phyloP scores from a whole-genome alignment of 345 rosid genomes.

The Anacardium occidentale region DNA sequence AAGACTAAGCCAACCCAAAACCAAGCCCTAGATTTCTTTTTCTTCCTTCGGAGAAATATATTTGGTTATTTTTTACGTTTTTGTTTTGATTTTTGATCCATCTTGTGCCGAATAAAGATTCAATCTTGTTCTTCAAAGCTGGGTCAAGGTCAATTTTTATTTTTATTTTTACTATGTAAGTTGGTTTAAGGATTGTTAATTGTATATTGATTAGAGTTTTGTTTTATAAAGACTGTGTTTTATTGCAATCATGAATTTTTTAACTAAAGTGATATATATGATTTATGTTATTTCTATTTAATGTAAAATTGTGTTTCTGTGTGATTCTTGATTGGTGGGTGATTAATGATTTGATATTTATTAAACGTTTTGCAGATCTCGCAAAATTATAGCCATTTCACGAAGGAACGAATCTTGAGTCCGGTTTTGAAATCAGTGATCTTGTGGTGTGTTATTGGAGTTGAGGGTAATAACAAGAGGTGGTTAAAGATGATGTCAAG shows the following conservation, averaged over 20 bases:
- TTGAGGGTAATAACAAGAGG: conserved; percentile 20
- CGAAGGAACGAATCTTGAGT: conserved; percentile 15
- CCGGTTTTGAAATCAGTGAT: conserved; percentile 27
- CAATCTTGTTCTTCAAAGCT: conserved; percentile 18
- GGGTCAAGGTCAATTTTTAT: conserved; percentile 27
- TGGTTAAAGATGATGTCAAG: conserved; percentile 55
- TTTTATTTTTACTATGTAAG: neutral
- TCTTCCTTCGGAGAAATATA: conserved; percentile 13
- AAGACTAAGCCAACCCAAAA: conserved; percentile 17
- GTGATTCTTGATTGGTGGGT: conserved; percentile 12
- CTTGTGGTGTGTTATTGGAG: conserved; percentile 29
- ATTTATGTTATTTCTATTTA: conserved; percentile 8
- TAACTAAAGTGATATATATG: neutral
- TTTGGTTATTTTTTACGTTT: neutral
- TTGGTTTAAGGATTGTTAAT: neutral
- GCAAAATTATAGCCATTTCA: conserved; percentile 18
- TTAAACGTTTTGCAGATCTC: conserved; percentile 46
- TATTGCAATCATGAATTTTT: conserved; percentile 1
- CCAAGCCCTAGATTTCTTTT: conserved; percentile 55
- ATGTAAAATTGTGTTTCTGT: conserved; percentile 14
- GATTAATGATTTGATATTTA: conserved; percentile 23
- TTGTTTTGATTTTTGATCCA: conserved; percentile 32
- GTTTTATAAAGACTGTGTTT: neutral
- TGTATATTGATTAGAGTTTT: conserved; percentile 9
- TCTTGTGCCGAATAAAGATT: conserved; percentile 2